Evolutionary conservation across 2,329 filamentous ascomycete species (phyloP).

Genomic region (Xylaria sp.): DNA sequence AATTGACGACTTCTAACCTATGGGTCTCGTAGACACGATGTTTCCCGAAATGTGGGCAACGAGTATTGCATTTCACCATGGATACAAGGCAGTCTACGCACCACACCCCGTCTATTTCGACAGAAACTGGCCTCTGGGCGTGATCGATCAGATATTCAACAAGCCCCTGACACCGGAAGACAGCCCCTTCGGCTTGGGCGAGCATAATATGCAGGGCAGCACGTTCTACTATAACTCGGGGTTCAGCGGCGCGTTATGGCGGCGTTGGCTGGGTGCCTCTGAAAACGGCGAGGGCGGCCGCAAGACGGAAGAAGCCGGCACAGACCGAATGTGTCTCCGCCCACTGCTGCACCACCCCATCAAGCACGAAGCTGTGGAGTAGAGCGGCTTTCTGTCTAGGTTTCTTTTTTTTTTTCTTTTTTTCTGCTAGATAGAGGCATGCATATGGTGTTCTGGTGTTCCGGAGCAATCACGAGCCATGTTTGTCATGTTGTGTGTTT

Average conservation of each 20-base stretch:
- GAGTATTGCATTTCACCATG: constrained; percentile 63
- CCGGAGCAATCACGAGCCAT: not conserved
- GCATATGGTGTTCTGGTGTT: not conserved
- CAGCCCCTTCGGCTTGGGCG: constrained; percentile 63
- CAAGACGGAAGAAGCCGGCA: constrained; percentile 42
- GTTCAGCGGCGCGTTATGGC: constrained; percentile 66
- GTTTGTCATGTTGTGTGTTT: not conserved
- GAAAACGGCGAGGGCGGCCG: constrained; percentile 39
- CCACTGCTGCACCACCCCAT: constrained; percentile 70
- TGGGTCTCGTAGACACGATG: constrained; percentile 49
- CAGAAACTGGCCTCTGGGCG: constrained; percentile 62
- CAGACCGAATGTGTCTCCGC: constrained; percentile 66
- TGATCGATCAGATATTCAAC: constrained; percentile 69
- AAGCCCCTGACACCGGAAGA: constrained; percentile 57
- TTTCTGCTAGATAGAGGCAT: not conserved
- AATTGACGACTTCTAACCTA: too few species aligned
- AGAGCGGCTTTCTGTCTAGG: not conserved
- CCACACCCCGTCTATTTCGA: constrained; percentile 72
- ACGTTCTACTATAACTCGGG: constrained; percentile 71
- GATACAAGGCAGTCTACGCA: constrained; percentile 88
- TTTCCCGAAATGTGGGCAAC: constrained; percentile 68
- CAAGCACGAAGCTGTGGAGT: constrained; percentile 50
- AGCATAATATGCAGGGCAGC: constrained; percentile 70
- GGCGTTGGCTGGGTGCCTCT: constrained; percentile 59
- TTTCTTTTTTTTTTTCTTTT: too few species aligned